Evolutionary conservation across 2,329 filamentous ascomycete species (phyloP), one percentile per base, ranked within the genome.

Genomic region (Ophiosphaerella korrae): DNA sequence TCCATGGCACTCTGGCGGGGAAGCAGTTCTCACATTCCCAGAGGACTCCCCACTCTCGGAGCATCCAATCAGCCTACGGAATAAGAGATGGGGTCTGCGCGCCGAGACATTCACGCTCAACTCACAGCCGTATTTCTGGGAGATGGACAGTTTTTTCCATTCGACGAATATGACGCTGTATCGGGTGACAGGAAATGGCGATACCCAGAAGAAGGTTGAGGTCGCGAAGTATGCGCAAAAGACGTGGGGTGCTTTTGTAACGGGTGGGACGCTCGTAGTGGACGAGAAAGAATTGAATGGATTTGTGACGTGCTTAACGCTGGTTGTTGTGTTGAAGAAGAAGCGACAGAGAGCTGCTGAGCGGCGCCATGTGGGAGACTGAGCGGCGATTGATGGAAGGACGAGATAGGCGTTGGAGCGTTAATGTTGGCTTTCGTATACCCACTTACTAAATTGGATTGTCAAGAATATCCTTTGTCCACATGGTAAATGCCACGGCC

Each of bases 151-250:
- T 18, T 18, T 50, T 11, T 65, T 55, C 53, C 52, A 58, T 24
- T 60, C 58, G 8, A 53, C 47, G 5, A 55, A 57, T 23, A 64
- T 64, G 62, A 63, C 64, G 18, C 42, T 67, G 48, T 66, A 55
- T 33, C 61, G 53, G 21, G 47, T 61, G 3, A 49, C 49, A 16
- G 63, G 62, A 2, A 52, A 23, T 9, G 55, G 60, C 6, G 42
- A 59, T 2, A 11, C 39, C 1, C 42, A 58, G 47, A 60, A 34
- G 31, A 62, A 58, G 45, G 42, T 56, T 2, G 52, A 57, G 42
- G 55, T 69, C 11, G 64, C 44, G 8, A 64, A 59, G 45, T 69
- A 62, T 53, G 55, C 55, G 42, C 59, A 66, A 53, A 63, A 62
- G 31, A 63, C 56, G 57, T 64, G 63, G 64, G 57, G 62, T 12